Percentiles rank a stretch among this genome's conserved stretches.
These are phyloP conservation scores for Diplodia sapinea DNA, from an alignment of 2,329 filamentous ascomycete species.

Conservation along the genomic window DNA sequence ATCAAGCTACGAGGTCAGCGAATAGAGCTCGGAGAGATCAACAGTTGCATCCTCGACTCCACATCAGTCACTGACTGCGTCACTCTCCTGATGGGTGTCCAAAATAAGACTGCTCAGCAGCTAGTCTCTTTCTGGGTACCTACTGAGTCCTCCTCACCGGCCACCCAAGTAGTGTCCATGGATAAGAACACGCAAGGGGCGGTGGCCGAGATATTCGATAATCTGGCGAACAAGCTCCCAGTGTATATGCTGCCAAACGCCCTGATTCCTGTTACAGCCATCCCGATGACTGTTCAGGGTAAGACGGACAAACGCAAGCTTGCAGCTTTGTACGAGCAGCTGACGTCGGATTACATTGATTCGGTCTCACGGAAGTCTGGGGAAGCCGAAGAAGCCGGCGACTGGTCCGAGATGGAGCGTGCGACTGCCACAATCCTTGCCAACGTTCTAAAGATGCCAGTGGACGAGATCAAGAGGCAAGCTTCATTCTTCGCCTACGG, in stretches of 20 bases:
- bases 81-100: slow-evolving; percentile 62
- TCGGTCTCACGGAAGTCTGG: slow-evolving; percentile 43
- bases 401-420: slow-evolving; percentile 63
- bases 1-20: slow-evolving; percentile 81
- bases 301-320: slow-evolving; percentile 72
- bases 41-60: slow-evolving; percentile 63
- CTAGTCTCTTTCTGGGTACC: slow-evolving; percentile 75
- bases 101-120: slow-evolving; percentile 52
- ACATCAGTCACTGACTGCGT: slow-evolving; percentile 64
- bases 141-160: slow-evolving; percentile 30
- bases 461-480: slow-evolving; percentile 61
- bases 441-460: slow-evolving; percentile 54
- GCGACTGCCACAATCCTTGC: slow-evolving; percentile 63
- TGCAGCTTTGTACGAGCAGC: slow-evolving; percentile 51
- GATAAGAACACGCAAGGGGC: slow-evolving; percentile 39
- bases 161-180: slow-evolving; percentile 50
- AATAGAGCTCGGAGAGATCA: slow-evolving; percentile 80
- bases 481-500: slow-evolving; percentile 80
- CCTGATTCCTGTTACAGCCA: slow-evolving; percentile 69
- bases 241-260: slow-evolving; percentile 80
- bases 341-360: slow-evolving; percentile 57
- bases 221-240: slow-evolving; percentile 65
- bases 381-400: slow-evolving; percentile 43
- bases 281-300: slow-evolving; percentile 76
- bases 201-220: slow-evolving; percentile 57